Evolutionary conservation across 805 yeast species (phyloP), one percentile per base, ranked within the genome.

Genomic region (Cyberlindnera euphorbiiphila): DNA sequence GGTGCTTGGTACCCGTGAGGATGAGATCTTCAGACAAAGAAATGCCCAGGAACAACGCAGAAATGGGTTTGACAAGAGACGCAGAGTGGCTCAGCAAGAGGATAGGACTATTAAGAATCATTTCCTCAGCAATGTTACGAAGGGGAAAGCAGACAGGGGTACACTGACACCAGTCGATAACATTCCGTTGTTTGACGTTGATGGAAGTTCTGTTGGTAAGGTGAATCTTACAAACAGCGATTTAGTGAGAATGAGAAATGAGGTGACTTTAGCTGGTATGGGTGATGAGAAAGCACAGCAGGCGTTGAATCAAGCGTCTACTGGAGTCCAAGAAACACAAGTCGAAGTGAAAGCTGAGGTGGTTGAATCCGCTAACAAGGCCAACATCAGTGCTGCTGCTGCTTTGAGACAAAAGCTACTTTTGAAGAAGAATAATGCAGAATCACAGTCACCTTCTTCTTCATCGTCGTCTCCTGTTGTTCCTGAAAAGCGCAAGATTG

Each of bases 121-220:
- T 35, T 64, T 66, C 34, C 42, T 69, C 32, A 60, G 69, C n/a
- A 72, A 73, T 15, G 76, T 81, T 4, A 73, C 86, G 3, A 80
- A 78, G 50, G 87, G 88, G 3, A 76, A 78, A 44, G 25, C 48
- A 16, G 94, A 85, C 46, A 78, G 73, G 50, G 93, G 87, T 1
- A 93, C 94, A 3, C 65, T 76, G 3, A 62, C 66, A 10, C 85
- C 94, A 0, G 75, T 76, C 36, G 74, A 71, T 14, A 82, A 79
- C 51, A 74, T 89, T 69, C 93, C 93, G 9, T 62, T 88, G 44
- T 80, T 82, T 60, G 82, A 83, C 37, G 77, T 85, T 0, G 64
- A 71, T n/a, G 95, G 96, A 6, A 76, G 82, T 43, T 59, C 74
- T 26, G 86, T 85, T 5, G 87, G 86, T 5, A 78, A 81, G 1